These are phyloP conservation scores for Blastocrithidia nonstop DNA, from an alignment of 208 protist genomes.

Conservation along the genomic window DNA sequence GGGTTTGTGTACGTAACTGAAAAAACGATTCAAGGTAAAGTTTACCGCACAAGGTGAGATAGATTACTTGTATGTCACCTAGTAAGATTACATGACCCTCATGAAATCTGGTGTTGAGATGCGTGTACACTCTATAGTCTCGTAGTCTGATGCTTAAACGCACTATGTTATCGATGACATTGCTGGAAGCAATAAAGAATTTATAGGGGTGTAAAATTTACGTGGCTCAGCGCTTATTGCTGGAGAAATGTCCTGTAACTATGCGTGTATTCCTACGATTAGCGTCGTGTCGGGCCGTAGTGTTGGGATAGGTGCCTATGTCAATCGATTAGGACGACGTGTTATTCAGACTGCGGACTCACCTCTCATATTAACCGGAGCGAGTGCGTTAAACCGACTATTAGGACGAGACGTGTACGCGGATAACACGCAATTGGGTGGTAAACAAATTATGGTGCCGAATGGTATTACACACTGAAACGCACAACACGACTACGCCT, in stretches of 20 bases:
- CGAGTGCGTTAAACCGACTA: conserved; percentile 83
- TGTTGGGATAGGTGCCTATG: conserved; percentile 97
- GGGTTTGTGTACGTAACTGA: conserved; percentile 89
- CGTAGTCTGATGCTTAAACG: conserved; percentile 47
- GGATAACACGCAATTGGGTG: conserved; percentile 94
- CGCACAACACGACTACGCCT: conserved; percentile 70
- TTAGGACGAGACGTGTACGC: conserved; percentile 95
- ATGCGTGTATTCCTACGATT: conserved; percentile 95
- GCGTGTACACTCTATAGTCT: too few relatives aligned
- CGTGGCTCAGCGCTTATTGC: conserved; percentile 92
- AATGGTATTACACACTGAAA: conserved; percentile 93
- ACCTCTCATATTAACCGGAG: conserved; percentile 93
- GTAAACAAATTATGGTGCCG: conserved; percentile 92
- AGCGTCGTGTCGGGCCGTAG: conserved; percentile 92
- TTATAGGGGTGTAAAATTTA: conserved; percentile 96
- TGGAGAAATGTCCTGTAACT: conserved; percentile 94
- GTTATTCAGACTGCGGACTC: conserved; percentile 89
- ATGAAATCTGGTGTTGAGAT: conserved; percentile 25
- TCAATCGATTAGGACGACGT: conserved; percentile 94
- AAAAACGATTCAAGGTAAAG: conserved; percentile 79
- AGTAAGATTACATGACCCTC: conserved; percentile 71
- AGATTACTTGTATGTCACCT: conserved; percentile 91
- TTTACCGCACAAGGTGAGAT: conserved; percentile 84
- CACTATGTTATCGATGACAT: conserved; percentile 86
- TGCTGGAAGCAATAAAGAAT: conserved; percentile 83